Conservation (phyloP, 257 asterid species). For the Jacaranda mimosifolia region DNA sequence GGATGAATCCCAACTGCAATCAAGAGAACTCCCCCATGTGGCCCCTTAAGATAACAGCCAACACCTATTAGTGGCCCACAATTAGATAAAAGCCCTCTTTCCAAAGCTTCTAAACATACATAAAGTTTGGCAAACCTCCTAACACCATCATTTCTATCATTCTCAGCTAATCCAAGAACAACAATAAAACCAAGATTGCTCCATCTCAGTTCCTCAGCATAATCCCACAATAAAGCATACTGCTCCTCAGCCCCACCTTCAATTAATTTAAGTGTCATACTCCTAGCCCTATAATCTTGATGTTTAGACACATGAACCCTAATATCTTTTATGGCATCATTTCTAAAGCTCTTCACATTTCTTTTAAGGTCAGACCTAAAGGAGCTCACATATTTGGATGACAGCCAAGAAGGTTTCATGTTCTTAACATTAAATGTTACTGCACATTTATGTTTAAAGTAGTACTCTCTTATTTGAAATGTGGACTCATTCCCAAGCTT, state of each 20-base stretch:
- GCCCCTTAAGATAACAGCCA: neutral
- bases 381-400: neutral
- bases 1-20: neutral
- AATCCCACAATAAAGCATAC: neutral
- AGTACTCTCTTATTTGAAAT: neutral
- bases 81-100: neutral
- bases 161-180: neutral
- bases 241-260: neutral
- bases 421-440: neutral
- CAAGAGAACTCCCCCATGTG: neutral
- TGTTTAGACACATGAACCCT: neutral
- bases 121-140: neutral
- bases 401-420: neutral
- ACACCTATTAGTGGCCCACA: neutral
- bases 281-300: neutral
- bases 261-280: neutral
- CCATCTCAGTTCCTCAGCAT: neutral
- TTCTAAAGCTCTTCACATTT: neutral
- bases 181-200: neutral
- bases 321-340: neutral
- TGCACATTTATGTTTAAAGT: no score
- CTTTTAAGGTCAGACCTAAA: neutral
- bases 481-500: neutral
- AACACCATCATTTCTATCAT: neutral
- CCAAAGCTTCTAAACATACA: neutral